Evolutionary conservation across 75 land plant genomes (phyloP), one percentile per base, ranked within the genome.

Genomic region (Cupressus sempervirens): DNA sequence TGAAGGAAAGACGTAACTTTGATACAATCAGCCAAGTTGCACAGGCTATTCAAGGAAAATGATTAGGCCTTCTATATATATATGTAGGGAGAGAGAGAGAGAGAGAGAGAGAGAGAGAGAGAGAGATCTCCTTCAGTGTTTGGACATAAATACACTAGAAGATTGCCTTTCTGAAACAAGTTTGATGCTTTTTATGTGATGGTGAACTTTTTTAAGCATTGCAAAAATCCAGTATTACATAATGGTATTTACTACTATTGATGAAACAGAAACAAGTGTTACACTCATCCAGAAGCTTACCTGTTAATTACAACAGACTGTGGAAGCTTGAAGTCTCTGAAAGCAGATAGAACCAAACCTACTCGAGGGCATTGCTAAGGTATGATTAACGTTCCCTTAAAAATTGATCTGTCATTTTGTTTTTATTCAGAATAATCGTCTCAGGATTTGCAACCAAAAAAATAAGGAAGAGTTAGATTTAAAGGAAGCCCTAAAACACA

Each of bases 1-100:
- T 98, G 50, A 98, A 94, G 85, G 91, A 90, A 45, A 91, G 99
- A 88, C 84, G 86, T 32, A 74, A 83, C 16, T 87, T 93, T 36
- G 58, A 87, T n/a, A 29, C 89, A 32, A 94, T 94, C 26, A 56
- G 54, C 29, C 85, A 94, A 86, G 94, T 94, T 50, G 52, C 94
- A 36, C 83, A 89, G 48, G 89, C 88, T 30, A 82, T 88, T 41
- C 80, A 41, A 75, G 67, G n/a, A 62, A 62, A 62, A 62, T 62
- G 26, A 23, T 20, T 20, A 62, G 67, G 26, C 7, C 5, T 62
- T 62, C 67, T n/a, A 62, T 62, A 23, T 62, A 62, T 62, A 7
- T 50, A 50, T 10, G 11, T 11, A 12, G 1, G 11, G 0, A 12
- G 10, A 46, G 48, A 46, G 8, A 46, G 52, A 46, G 52, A 50